Conservation (phyloP, 176 grass and related monocot genomes). For the Rhynchospora breviuscula region DNA sequence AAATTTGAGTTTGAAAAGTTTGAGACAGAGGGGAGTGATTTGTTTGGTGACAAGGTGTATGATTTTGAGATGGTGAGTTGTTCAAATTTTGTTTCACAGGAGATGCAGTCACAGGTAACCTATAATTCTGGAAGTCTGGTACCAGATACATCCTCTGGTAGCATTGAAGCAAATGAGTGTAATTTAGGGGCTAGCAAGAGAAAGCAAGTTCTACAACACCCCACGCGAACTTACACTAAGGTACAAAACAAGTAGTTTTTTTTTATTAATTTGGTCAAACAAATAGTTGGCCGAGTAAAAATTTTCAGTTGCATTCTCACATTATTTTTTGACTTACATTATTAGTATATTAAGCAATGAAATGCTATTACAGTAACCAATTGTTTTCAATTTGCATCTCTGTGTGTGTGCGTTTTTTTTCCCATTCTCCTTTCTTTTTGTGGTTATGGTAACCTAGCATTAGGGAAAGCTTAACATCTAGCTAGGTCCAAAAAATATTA, state of each 20-base stretch:
- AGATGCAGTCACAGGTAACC: conserved; percentile 31
- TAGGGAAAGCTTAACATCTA: neutral
- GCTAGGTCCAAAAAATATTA: neutral
- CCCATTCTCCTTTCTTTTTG: too few species aligned
- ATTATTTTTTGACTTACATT: neutral
- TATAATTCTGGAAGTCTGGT: conserved; percentile 18
- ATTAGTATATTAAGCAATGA: neutral
- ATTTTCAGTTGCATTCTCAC: neutral
- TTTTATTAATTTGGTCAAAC: neutral
- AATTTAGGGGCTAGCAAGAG: conserved; percentile 36
- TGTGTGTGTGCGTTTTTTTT: too few species aligned
- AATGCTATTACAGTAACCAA: neutral
- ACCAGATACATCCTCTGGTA: conserved; percentile 57
- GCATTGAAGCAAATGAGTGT: conserved; percentile 51
- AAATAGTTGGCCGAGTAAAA: too few species aligned
- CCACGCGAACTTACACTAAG: conserved; percentile 91
- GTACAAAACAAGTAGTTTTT: conserved; percentile 19
- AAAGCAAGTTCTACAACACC: conserved; percentile 44
- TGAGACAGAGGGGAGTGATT: neutral
- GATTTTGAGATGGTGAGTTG: conserved; percentile 34
- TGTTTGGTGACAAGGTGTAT: conserved; percentile 16
- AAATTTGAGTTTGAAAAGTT: conserved; percentile 42
- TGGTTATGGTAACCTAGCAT: neutral
- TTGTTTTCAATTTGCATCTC: too few species aligned
- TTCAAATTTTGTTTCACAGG: conserved; percentile 31